phyloP scores from a whole-genome alignment of 1,284 basidiomycete species.

The Polyporus tsugae region DNA sequence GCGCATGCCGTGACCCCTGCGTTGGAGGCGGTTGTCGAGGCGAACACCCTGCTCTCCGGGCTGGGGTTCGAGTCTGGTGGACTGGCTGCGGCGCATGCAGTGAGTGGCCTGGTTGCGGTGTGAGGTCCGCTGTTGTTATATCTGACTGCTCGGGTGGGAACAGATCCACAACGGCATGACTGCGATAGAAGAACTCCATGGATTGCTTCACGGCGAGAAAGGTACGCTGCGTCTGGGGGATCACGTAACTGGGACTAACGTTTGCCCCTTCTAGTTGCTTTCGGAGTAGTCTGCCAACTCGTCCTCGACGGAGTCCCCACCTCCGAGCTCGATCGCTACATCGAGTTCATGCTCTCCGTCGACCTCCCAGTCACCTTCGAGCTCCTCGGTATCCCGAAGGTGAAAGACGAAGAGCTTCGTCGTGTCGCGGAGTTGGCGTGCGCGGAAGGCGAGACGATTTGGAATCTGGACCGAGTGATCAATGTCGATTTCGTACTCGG shows the following conservation, averaged over 20 bases:
- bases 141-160: not conserved
- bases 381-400: conserved; percentile 43
- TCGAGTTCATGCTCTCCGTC: conserved; percentile 44
- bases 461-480: conserved; percentile 45
- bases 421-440: conserved; percentile 42
- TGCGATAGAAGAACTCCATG: conserved; percentile 42
- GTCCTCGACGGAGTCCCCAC: conserved; percentile 40
- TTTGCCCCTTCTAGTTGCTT: conserved; percentile 36
- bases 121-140: not conserved
- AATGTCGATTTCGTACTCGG: conserved; percentile 41
- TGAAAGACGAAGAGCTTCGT: conserved; percentile 42
- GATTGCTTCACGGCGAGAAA: conserved; percentile 45
- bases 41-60: conserved; percentile 46
- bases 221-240: conserved; percentile 27
- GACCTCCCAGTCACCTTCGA: conserved; percentile 44
- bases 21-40: conserved; percentile 46
- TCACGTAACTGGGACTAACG: not conserved
- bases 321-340: conserved; percentile 43
- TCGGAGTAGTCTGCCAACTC: conserved; percentile 45
- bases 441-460: conserved; percentile 44
- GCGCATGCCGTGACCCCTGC: conserved; percentile 44
- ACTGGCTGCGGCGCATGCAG: conserved; percentile 45
- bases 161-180: conserved; percentile 47
- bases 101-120: conserved; percentile 25
- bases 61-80: conserved; percentile 47